Base-by-base conservation (phyloP, 352 stramenopile species). In the Phytophthora citrophthora region DNA sequence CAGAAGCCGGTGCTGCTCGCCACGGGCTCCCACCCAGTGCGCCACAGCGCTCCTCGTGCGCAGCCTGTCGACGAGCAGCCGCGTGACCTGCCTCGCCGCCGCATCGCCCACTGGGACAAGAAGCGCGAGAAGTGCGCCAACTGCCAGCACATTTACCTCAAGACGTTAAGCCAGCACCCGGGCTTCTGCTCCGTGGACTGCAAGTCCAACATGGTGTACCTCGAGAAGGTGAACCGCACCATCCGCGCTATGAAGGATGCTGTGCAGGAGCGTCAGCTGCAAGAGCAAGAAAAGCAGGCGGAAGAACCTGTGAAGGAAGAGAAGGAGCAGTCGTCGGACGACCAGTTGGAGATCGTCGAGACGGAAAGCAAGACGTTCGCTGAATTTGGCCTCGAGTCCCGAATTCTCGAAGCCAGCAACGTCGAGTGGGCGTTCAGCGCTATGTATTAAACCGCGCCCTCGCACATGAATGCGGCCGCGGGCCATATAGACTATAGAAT, bases 141-240 rank as follows among this genome's bases (percentile, higher is more conserved):
- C 74, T 95, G 87, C 72, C 72, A 85, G 43, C 83, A 82, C 55
- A 92, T 95, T 55, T 95, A 90, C 67, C 75, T 95, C 63, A 93
- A 91, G 69, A 92, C 85, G 39, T 69, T 91, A 16, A 94, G 85
- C 44, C 79, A 73, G 27, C 76, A 90, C 70, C 41, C 70, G 16
- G 83, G 83, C 67, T 94, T 83, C 60, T 95, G 87, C 79, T 95
- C 87, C 7, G 77, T 95, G 39, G 87, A 95, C 68, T 95, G 87
- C 76, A 93, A 95, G 76, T 93, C 85, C 47, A 95, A 95, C 74
- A 86, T 82, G 47, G 61, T 61, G 18, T 95, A 95, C 68, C 64
- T 95, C 23, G 69, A 85, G 46, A 91, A 91, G 71, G 83, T 95
- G 2, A 91, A 91, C 69, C 73, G 72, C 69, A 86, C 79, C 39